Percentiles rank a stretch among this genome's conserved stretches.
These are phyloP conservation scores for Cyberlindnera mississippiensis DNA, from an alignment of 805 yeast genomes.

Conservation along the genomic window DNA sequence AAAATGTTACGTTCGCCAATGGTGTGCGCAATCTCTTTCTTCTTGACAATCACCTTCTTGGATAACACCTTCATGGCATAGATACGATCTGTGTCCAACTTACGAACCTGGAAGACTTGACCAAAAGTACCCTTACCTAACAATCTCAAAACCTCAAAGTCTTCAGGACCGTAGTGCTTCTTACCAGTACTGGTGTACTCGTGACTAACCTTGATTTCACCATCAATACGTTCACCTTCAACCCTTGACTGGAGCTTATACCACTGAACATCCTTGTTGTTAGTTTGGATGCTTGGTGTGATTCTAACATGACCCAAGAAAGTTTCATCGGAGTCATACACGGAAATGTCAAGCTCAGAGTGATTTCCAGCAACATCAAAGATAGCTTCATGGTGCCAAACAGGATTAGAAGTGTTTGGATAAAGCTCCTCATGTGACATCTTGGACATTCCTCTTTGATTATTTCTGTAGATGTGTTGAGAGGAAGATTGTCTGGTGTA, in stretches of 20 bases:
- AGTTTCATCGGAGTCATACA: slow-evolving; percentile 85
- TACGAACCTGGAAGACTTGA: slow-evolving; percentile 93
- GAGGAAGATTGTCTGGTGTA: slow-evolving; percentile 44
- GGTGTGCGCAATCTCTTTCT: slow-evolving; percentile 97
- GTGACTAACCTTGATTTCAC: slow-evolving; percentile 73
- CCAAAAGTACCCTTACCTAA: slow-evolving; percentile 98
- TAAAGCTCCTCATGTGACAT: slow-evolving; percentile 13
- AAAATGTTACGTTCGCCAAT: slow-evolving; percentile 94
- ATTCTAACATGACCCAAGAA: slow-evolving; percentile 83
- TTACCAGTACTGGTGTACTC: slow-evolving; percentile 66
- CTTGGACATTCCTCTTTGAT: slow-evolving; percentile 12
- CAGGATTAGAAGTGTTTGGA: slow-evolving; percentile 54
- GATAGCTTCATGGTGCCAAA: slow-evolving; percentile 89
- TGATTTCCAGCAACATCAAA: slow-evolving; percentile 87
- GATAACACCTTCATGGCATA: slow-evolving; percentile 97
- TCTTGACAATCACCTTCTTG: slow-evolving; percentile 91
- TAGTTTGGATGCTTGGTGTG: slow-evolving; percentile 48
- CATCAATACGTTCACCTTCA: slow-evolving; percentile 70
- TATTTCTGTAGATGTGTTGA: slow-evolving; percentile 33
- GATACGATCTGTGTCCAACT: slow-evolving; percentile 82
- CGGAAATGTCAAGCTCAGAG: slow-evolving; percentile 83
- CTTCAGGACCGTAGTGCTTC: slow-evolving; percentile 86
- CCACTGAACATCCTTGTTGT: slow-evolving; percentile 57
- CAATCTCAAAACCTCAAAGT: slow-evolving; percentile 85
- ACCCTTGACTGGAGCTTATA: slow-evolving; percentile 66